Conservation (phyloP, 305 asterid species). For the Rubia peregrina region DNA sequence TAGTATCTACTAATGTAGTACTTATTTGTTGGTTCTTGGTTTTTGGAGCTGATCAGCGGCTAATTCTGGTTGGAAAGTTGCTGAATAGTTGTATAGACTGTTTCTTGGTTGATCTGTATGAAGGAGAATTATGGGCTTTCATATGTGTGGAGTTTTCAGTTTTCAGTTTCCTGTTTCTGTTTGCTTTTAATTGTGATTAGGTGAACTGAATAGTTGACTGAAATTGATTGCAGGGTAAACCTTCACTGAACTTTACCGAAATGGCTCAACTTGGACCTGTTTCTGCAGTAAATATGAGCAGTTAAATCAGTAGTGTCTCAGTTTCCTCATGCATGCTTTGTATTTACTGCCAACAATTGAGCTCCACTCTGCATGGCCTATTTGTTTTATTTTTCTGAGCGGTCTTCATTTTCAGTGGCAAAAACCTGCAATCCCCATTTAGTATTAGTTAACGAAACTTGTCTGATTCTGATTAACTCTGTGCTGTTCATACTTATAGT, state of each 20-base stretch:
- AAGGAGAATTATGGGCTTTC: background rate
- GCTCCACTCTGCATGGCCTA: background rate
- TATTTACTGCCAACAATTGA: background rate
- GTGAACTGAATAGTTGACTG: constrained; percentile 1
- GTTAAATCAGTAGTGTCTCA: background rate
- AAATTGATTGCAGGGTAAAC: constrained; percentile 11
- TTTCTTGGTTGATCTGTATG: background rate
- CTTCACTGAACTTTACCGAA: constrained; percentile 12
- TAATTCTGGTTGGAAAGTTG: background rate
- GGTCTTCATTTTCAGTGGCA: background rate
- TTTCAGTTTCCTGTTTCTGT: background rate
- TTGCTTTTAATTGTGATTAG: background rate
- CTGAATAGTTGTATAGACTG: background rate
- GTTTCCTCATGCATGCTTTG: background rate
- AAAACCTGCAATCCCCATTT: background rate
- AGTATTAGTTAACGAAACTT: background rate
- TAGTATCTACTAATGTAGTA: background rate
- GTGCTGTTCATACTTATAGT: background rate
- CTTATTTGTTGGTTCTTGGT: background rate
- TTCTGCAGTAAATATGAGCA: constrained; percentile 63
- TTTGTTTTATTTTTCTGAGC: background rate
- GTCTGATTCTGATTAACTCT: background rate
- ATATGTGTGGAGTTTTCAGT: background rate
- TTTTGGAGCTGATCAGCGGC: background rate
- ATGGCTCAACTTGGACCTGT: constrained; percentile 75